Base-by-base conservation (phyloP, 1,284 basidiomycete genomes). In the Somion occarium region DNA sequence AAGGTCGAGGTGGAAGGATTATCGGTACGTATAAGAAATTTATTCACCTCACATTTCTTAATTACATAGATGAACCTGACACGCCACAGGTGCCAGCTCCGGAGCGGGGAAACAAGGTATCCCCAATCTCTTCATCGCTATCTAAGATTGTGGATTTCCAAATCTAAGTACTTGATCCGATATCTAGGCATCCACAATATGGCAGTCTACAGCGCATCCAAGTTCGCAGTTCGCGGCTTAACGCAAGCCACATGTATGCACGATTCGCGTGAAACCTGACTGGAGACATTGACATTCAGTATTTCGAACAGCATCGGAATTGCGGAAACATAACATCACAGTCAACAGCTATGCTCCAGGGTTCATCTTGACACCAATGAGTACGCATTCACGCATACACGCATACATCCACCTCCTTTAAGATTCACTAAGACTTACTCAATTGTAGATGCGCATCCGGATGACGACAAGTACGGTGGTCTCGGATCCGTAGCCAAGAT, bases 221-320 rank as follows among this genome's bases (percentile, higher is more conserved):
- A 70, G 51, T 69, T 67, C 44, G 69, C 67, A 13, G 62, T 69
- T 11, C 55, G 67, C 19, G 65, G 64, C 1, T 43, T 70, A 18
- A 68, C 67, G 24, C 68, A 70, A 50, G 49, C 30, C 38, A 11
- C 42, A 57, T 19, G 62, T 61, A 27, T 56, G 64, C 64, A 44
- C 15, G 58, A 24, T 18, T 49, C 24, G 30, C n/a, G 11, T 20
- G n/a, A 20, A 39, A 39, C 13, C 4, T 39, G n/a, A 4, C n/a
- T 15, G 11, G 34, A 9, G 34, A n/a, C 5, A 39, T 4, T 15
- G n/a, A 5, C n/a, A 49, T 42, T 51, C 3, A 48, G 39, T 19
- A 48, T 48, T 23, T 44, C 13, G 19, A 19, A 45, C 34, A 64
- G 62, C 62, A 1, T 41, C 50, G 39, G 62, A 64, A 44, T 48